phyloP scores from a whole-genome alignment of 192 early-diverging fungal species.

The Entomortierella beljakovae region DNA sequence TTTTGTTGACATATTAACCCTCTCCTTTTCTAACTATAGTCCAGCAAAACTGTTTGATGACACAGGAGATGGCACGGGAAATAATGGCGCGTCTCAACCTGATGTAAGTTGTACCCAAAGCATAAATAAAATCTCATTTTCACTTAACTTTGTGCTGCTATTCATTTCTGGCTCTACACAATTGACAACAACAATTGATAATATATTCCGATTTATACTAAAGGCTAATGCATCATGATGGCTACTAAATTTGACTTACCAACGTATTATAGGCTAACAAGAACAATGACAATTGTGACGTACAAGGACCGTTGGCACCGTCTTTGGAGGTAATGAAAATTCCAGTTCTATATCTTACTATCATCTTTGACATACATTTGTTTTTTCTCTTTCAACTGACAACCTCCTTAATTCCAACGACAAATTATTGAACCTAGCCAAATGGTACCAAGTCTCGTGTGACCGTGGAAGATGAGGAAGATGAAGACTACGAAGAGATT shows the following conservation, averaged over 20 bases:
- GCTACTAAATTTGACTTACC: background rate
- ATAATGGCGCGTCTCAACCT: background rate
- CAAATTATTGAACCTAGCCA: background rate
- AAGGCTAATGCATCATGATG: background rate
- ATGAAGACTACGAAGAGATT: background rate
- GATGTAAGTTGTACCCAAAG: background rate
- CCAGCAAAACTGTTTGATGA: constrained; percentile 25
- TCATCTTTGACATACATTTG: background rate
- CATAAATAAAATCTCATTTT: too few relatives aligned
- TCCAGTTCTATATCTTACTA: background rate
- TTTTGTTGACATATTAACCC: background rate
- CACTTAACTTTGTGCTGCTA: too few relatives aligned
- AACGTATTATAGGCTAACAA: too few relatives aligned
- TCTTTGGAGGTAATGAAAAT: constrained; percentile 22
- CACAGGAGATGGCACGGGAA: background rate
- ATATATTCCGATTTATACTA: background rate
- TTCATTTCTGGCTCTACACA: too few relatives aligned
- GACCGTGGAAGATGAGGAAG: background rate
- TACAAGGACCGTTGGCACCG: constrained; percentile 16
- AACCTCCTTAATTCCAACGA: too few relatives aligned
- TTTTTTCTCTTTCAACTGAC: background rate
- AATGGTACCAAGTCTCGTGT: background rate
- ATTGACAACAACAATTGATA: too few relatives aligned
- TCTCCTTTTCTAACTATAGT: background rate
- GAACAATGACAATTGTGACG: background rate